Base-by-base conservation (phyloP, 2,329 filamentous ascomycete species). In the Emergomyces orientalis region DNA sequence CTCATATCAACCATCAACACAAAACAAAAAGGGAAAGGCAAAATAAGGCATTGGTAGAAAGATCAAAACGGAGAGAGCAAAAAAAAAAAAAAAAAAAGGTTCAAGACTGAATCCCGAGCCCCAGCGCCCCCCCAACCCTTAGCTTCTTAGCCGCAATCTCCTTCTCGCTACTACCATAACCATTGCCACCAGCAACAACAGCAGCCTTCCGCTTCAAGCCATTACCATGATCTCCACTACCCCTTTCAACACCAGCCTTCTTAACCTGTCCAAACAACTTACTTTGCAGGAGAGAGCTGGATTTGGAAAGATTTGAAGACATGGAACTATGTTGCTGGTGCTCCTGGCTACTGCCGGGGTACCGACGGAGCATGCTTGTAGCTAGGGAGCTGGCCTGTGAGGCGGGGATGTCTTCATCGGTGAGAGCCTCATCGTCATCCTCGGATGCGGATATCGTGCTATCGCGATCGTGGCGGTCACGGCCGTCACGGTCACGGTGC, bases 331-430 rank as follows among this genome's bases (percentile, higher is more conserved):
- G 30, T 19, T 52, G 25, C 6, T 37, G 30, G 19, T 55, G 52
- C 51, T 74, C 72, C 65, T 77, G 68, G 71, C 75, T 67, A 76
- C 68, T 68, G 56, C 78, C 72, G 59, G 81, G 76, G 68, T 81
- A 77, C 45, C 84, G 81, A 19, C 88, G 86, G 65, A 90, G 81
- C 85, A 93, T 86, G 67, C 86, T 86, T 1, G 87, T 86, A 1
- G 91, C 90, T 54, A 86, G 85, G 66, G 89, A 88, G 69, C 88
- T 92, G 9, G 90, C 90, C 70, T 90, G 88, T 63, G 88, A 91
- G 69, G 88, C 88, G 41, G 81, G 83, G 0, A 91, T 76, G 52
- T 88, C 85, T 66, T 88, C 84, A 49, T 89, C 86, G 60, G 81
- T 83, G 13, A 84, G 45, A 11, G 45, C 81, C 9, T 77, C 74